Percentiles rank a stretch among this genome's conserved stretches.
Conservation (phyloP, 75 land plant genomes). For the Cryptomeria japonica region DNA sequence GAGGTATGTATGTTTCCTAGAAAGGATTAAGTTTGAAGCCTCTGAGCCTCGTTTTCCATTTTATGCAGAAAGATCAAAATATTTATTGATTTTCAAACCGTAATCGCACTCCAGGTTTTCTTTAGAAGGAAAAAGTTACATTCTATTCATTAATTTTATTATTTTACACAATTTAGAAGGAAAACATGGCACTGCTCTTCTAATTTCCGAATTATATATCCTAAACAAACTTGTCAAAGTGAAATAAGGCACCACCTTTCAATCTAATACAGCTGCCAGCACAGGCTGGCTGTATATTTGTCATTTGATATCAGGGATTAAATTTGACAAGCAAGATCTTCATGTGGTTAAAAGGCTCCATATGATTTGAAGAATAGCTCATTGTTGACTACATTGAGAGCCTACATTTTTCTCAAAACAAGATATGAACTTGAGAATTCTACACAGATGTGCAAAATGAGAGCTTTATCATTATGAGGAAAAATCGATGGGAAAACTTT, state of each 20-base stretch:
- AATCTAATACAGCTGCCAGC: neutral
- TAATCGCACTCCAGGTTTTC: neutral
- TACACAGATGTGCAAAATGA: neutral
- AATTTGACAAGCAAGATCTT: neutral
- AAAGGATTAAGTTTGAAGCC: neutral
- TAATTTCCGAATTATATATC: neutral
- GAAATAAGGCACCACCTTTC: neutral
- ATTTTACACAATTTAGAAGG: neutral
- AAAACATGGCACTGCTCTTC: neutral
- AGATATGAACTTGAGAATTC: neutral
- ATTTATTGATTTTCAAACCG: neutral
- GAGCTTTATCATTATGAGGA: neutral
- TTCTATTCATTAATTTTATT: neutral
- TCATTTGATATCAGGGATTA: neutral
- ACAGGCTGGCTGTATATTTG: neutral
- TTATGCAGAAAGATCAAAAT: neutral
- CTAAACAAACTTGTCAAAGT: neutral
- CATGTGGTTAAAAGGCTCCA: neutral
- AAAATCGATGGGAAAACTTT: neutral
- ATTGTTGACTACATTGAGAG: neutral
- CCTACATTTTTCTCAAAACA: neutral
- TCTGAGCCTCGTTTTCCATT: neutral
- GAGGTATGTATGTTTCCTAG: neutral
- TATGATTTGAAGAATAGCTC: neutral
- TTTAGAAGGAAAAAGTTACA: neutral